A percentile compares a stretch with the other conserved stretches of the same genome.
These are phyloP conservation scores for Vaccinium macrocarpon DNA, from an alignment of 148 eudicot genomes.

Conservation along the genomic window DNA sequence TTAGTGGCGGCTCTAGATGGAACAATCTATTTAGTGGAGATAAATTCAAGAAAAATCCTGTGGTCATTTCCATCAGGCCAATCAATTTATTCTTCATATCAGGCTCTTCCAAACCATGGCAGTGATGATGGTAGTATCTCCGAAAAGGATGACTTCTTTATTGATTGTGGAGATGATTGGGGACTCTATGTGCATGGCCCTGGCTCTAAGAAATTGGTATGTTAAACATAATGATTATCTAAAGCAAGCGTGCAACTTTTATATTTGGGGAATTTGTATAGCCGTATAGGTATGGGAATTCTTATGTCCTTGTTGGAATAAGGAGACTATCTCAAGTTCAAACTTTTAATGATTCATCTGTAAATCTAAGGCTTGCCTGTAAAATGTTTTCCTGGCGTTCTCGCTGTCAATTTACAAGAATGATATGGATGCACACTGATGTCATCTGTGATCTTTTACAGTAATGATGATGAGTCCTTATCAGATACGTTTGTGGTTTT, in stretches of 20 bases:
- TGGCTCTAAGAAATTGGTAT: conserved; percentile 56
- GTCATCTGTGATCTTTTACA: background rate
- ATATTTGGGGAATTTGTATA: background rate
- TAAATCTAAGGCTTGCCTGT: conserved; percentile 3
- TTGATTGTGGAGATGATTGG: conserved; percentile 89
- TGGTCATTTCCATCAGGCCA: conserved; percentile 90
- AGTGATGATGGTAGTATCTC: conserved; percentile 37
- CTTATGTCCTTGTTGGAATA: background rate
- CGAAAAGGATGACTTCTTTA: conserved; percentile 41
- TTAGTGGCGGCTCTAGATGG: conserved; percentile 85
- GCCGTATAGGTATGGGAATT: background rate
- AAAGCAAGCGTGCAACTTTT: background rate
- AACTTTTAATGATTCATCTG: background rate
- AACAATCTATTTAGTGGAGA: conserved; percentile 62
- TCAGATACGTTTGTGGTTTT: background rate
- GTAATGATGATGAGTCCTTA: background rate
- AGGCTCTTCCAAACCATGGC: conserved; percentile 40
- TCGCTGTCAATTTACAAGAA: background rate
- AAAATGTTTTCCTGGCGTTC: background rate
- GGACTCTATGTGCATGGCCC: conserved; percentile 48
- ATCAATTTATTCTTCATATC: conserved; percentile 73
- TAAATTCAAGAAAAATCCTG: conserved; percentile 51
- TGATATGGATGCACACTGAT: background rate
- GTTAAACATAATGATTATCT: conserved; percentile 5
- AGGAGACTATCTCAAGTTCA: background rate